Conservation (phyloP, 805 yeast species). For the Candida maesae region DNA sequence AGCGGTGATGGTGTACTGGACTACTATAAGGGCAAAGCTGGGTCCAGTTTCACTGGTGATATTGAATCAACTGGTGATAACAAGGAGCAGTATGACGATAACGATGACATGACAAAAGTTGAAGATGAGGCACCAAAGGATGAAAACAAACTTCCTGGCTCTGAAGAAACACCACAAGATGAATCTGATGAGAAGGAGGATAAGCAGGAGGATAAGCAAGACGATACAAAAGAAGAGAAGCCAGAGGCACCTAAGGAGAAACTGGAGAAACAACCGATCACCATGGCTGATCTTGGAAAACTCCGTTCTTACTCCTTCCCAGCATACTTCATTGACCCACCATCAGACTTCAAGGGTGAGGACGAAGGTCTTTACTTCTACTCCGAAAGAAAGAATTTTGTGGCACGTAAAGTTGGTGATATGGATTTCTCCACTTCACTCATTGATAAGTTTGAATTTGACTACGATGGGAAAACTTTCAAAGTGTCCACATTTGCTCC, state of each 20-base stretch:
- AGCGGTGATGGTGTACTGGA: conserved; percentile 17
- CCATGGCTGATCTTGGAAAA: conserved; percentile 21
- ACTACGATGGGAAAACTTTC: conserved; percentile 8
- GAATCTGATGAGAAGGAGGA: background rate
- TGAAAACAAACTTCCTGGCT: background rate
- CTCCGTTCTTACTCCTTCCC: conserved; percentile 15
- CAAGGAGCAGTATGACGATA: conserved; percentile 2
- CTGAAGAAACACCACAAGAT: background rate
- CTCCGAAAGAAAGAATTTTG: conserved; percentile 7
- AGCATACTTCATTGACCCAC: conserved; percentile 18
- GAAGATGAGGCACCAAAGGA: background rate
- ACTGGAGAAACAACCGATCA: conserved; percentile 9
- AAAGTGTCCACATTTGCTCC: conserved; percentile 17
- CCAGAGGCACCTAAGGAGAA: conserved; percentile 3
- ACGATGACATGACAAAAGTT: conserved; percentile 1
- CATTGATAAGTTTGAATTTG: conserved; percentile 5
- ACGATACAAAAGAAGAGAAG: background rate
- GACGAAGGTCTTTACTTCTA: conserved; percentile 26
- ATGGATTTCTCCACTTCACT: conserved; percentile 8
- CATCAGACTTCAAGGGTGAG: conserved; percentile 1
- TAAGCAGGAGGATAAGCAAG: background rate
- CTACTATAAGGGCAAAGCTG: conserved; percentile 21
- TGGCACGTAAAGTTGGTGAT: conserved; percentile 19
- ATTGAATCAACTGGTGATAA: conserved; percentile 12
- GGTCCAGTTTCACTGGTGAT: conserved; percentile 6